phyloP scores from a whole-genome alignment of 257 asterid species.

The Lycium ferocissimum region DNA sequence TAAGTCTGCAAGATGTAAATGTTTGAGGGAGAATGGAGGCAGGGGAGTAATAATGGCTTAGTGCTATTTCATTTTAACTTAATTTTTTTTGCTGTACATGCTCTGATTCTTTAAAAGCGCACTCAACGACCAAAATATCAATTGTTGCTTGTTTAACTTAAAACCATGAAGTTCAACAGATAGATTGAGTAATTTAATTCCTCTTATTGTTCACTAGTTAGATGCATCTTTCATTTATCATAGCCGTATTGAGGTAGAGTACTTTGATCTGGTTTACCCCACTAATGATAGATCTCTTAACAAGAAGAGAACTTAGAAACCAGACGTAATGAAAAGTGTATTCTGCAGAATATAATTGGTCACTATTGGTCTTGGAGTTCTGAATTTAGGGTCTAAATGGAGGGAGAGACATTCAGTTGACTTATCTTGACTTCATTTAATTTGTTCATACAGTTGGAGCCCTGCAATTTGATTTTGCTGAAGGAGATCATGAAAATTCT shows the following conservation, averaged over 20 bases:
- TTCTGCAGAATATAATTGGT: slow-evolving; percentile 30
- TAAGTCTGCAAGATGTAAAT: slow-evolving; percentile 14
- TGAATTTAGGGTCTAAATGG: slow-evolving; percentile 30
- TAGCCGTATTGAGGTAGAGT: neutral
- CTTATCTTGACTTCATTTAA: slow-evolving; percentile 33
- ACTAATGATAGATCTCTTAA: neutral
- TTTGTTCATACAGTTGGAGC: slow-evolving; percentile 51
- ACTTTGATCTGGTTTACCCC: slow-evolving; percentile 4
- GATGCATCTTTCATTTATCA: neutral
- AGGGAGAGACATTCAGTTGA: slow-evolving; percentile 29
- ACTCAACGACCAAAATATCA: neutral
- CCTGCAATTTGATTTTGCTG: slow-evolving; percentile 41
- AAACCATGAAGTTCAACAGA: slow-evolving; percentile 18
- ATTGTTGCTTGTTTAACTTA: slow-evolving; percentile 27
- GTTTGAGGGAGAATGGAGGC: neutral
- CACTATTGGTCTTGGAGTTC: slow-evolving; percentile 15
- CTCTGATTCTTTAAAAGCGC: neutral
- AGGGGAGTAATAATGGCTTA: neutral
- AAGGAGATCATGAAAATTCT: slow-evolving; percentile 69
- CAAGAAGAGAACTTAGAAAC: slow-evolving; percentile 10
- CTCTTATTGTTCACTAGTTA: slow-evolving; percentile 12
- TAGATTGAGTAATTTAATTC: neutral
- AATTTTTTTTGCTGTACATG: neutral
- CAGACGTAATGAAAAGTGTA: neutral
- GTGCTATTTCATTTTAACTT: neutral